Evolutionary conservation across 169 alveolate species (phyloP).

Genomic region (Cystoisospora suis): DNA sequence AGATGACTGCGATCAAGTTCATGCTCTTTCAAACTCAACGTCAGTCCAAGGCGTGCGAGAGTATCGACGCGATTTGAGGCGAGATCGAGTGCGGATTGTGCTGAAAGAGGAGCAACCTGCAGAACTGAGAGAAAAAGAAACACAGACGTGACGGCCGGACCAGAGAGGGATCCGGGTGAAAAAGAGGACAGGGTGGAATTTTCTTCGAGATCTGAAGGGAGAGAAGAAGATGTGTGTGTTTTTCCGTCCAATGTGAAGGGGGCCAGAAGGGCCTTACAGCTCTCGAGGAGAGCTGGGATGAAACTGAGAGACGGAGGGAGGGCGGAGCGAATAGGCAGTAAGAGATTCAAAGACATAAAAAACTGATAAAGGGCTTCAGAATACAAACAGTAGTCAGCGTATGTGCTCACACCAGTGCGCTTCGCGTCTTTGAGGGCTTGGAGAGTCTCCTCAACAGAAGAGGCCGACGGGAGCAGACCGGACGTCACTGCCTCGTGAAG

Average conservation of each 20-base stretch:
- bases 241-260: too few species aligned
- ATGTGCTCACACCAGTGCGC: too few species aligned
- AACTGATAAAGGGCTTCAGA: not conserved
- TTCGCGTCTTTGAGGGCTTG: too few species aligned
- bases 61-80: not conserved
- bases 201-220: not conserved
- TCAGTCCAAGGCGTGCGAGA: not conserved
- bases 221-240: too few species aligned
- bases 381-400: too few species aligned
- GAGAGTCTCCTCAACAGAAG: not conserved
- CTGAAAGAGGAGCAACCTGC: not conserved
- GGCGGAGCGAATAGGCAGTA: not conserved
- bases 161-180: not conserved
- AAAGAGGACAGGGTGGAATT: not conserved
- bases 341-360: not conserved
- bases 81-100: not conserved
- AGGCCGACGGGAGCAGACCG: too few species aligned
- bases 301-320: not conserved
- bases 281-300: not conserved
- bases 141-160: not conserved
- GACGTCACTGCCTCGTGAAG: too few species aligned
- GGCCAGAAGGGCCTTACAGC: too few species aligned
- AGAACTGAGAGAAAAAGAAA: not conserved
- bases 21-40: not conserved
- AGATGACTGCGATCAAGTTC: not conserved